Evolutionary conservation across 1,284 basidiomycete genomes (phyloP), one percentile per base, ranked within the genome.

Genomic region (Phellopilus nigrolimitatus): DNA sequence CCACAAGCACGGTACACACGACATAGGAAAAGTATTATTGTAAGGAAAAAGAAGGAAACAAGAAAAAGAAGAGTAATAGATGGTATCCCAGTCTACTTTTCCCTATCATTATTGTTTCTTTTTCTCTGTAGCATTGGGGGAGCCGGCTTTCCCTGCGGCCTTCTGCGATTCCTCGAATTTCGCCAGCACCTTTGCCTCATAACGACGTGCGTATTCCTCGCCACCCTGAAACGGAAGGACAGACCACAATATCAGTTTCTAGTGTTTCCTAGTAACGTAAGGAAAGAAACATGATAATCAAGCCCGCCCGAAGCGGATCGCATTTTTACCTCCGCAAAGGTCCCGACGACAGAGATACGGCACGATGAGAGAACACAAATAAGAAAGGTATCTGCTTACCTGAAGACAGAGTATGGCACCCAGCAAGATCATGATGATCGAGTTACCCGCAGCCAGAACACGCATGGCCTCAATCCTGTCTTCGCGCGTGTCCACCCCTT

Each of bases 401-500:
- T 91, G 88, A 47, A 91, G 71, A 45, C 70, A 62, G 17, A 91
- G 71, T 51, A 91, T 75, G n/a, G 73, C 75, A 21, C 75, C 75
- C 13, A 91, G 71, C 44, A 80, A 73, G 9, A 81, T 71, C 47
- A 85, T 81, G 52, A 90, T 83, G 55, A 95, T 85, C 40, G 88
- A 79, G 63, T 95, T 94, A 8, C 83, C 91, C 12, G 91, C 92
- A 19, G 85, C 80, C 22, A 94, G 72, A 4, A 95, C 74, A 53
- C 80, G 79, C 62, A 95, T 72, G 13, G 92, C 88, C 62, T 91
- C 84, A 55, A 87, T 64, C 58, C 79, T 79, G 65, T 90, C 87
- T 24, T 69, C 70, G 27, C 72, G 69, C 24, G 82, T 82, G 52
- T 89, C 81, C 5, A 75, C 74, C 49, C 66, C 69, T 31, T 71